These are phyloP conservation scores for Mycena leptocephala DNA, from an alignment of 768 basidiomycete species.

Conservation along the genomic window DNA sequence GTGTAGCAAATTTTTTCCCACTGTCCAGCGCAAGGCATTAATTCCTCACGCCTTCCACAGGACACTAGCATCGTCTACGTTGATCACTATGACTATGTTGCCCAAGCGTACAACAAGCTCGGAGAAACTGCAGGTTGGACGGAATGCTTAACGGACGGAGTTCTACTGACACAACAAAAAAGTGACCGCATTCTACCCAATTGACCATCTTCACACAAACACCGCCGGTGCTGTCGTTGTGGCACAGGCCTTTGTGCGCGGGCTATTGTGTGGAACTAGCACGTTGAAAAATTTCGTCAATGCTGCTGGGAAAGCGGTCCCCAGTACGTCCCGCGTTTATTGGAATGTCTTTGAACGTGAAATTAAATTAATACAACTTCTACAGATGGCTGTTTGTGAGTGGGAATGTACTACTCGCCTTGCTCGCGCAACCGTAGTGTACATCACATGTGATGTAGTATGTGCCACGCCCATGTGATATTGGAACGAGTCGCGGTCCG, in stretches of 20 bases:
- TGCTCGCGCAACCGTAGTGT: no score
- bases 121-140: conserved; percentile 38
- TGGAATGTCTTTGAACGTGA: background rate
- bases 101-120: conserved; percentile 48
- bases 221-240: conserved; percentile 52
- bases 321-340: background rate
- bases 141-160: background rate
- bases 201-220: conserved; percentile 55
- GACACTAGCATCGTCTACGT: conserved; percentile 47
- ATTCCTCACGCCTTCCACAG: background rate
- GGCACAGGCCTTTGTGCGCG: conserved; percentile 53
- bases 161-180: background rate
- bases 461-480: conserved; percentile 22
- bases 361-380: background rate
- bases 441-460: background rate
- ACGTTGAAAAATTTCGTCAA: conserved; percentile 45
- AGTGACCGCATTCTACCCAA: conserved; percentile 48
- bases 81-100: conserved; percentile 51
- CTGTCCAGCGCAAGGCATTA: background rate
- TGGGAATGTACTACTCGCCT: no score
- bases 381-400: conserved; percentile 31
- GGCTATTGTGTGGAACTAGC: conserved; percentile 48
- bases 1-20: background rate
- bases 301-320: conserved; percentile 33
- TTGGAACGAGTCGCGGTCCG: background rate